These are phyloP conservation scores for Verticillium tricorpus DNA, from an alignment of 2,329 filamentous ascomycete species.

Conservation along the genomic window DNA sequence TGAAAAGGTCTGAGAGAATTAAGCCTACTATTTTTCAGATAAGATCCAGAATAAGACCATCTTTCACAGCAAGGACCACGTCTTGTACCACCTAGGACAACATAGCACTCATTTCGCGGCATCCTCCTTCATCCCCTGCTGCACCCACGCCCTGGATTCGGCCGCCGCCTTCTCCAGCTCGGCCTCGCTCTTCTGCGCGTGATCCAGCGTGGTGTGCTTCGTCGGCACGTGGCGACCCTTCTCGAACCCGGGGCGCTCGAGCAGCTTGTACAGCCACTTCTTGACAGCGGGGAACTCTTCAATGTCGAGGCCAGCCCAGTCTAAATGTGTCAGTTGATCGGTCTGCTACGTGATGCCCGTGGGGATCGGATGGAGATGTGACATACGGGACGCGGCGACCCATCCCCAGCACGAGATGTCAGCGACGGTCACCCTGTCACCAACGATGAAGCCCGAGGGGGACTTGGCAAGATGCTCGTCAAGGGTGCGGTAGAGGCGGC, in stretches of 20 bases:
- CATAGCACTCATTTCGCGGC: constrained; percentile 36
- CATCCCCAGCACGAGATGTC: constrained; percentile 81
- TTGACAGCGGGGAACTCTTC: constrained; percentile 71
- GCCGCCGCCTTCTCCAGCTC: constrained; percentile 54
- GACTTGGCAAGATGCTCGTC: constrained; percentile 64
- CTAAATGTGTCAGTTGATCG: constrained; percentile 14
- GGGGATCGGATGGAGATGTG: not conserved
- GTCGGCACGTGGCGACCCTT: constrained; percentile 71
- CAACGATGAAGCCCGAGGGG: constrained; percentile 55
- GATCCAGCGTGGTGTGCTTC: constrained; percentile 55
- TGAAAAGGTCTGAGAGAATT: too few species aligned
- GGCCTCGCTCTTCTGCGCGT: constrained; percentile 39
- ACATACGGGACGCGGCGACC: constrained; percentile 53
- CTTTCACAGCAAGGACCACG: too few species aligned
- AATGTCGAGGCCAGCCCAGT: constrained; percentile 50
- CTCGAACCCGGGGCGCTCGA: constrained; percentile 65
- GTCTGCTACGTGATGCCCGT: constrained; percentile 11
- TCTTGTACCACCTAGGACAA: too few species aligned
- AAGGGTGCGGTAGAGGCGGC: constrained; percentile 75
- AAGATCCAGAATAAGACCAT: too few species aligned
- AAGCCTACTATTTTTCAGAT: too few species aligned
- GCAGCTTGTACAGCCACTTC: constrained; percentile 71
- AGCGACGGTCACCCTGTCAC: constrained; percentile 66
- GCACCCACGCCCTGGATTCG: constrained; percentile 55
- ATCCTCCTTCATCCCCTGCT: constrained; percentile 65